Evolutionary conservation across 1,139 yeast genomes (phyloP), one percentile per base, ranked within the genome.

Genomic region (Pneumocystis carinii): DNA sequence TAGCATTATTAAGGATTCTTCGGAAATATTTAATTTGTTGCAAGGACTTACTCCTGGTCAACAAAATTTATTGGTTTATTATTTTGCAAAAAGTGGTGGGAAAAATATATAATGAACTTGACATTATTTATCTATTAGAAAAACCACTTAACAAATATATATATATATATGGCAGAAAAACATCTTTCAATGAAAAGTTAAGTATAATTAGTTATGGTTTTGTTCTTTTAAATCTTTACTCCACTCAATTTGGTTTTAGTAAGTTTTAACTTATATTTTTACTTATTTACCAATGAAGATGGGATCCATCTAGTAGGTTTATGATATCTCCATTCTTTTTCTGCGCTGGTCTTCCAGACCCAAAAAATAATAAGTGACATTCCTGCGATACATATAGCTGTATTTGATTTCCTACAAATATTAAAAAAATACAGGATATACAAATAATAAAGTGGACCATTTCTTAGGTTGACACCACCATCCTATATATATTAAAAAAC

Each of bases 401-500:
- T 48, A 24, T 48, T 48, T 19, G 55, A 48, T 24, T 48, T 48
- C 55, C 55, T 48, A 48, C 14, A 59, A 59, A 19, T 19, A 59
- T 32, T 32, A 24, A 42, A 29, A 59, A 19, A 24, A 41, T 59
- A 38, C 6, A 14, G 15, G n/a, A 59, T 38, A 42, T 42, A 12
- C 38, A 15, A 7, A 42, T 15, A 15, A 12, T 3, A 39, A 3
- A n/a, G 56, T 72, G 62, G 70, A 66, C 75, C 76, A 75, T 75
- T 77, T 77, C 70, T 72, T 71, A 42, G 80, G 80, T 58, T 73
- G 74, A 66, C 74, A 74, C 71, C 71, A 76, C 79, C 80, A 77
- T 59, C 79, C 79, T 48, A 48, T 15, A 24, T 48, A 15, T 24
- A 19, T 48, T 48, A 19, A 35, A 41, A 35, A 29, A 55, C 19